Evolutionary conservation across 768 basidiomycete species (phyloP).

Genomic region (Leucogyrophana mollusca): DNA sequence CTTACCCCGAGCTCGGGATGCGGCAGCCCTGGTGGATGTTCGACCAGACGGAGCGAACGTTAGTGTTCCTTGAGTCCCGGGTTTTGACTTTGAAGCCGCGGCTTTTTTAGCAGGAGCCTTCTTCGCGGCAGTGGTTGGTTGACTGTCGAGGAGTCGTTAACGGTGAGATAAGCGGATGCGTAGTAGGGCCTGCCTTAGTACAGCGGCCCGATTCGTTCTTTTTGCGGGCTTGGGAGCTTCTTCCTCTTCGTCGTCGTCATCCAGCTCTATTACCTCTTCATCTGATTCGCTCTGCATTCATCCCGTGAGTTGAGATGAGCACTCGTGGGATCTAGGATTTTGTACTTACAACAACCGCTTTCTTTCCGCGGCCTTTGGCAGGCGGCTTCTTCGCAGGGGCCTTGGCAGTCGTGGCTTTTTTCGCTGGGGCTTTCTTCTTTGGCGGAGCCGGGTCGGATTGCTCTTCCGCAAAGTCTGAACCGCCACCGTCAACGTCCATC

Average conservation of each 20-base stretch:
- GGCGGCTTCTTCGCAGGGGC: conserved; percentile 40
- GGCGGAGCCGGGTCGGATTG: conserved; percentile 37
- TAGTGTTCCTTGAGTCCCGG: conserved; percentile 48
- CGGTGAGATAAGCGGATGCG: conserved; percentile 19
- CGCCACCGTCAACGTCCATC: conserved; percentile 66
- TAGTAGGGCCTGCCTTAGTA: conserved; percentile 52
- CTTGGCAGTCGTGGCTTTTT: conserved; percentile 24
- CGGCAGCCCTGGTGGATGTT: conserved; percentile 61
- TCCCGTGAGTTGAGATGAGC: conserved; percentile 2
- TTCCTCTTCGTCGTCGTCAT: conserved; percentile 52
- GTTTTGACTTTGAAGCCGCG: conserved; percentile 32
- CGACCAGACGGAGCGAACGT: conserved; percentile 63
- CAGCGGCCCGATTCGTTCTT: conserved; percentile 61
- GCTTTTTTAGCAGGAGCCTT: conserved; percentile 54
- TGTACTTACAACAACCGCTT: conserved; percentile 36
- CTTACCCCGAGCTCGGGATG: conserved; percentile 63
- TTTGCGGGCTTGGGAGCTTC: conserved; percentile 45
- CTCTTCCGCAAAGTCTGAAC: conserved; percentile 49
- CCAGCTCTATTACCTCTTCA: conserved; percentile 53
- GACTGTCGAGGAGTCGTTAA: conserved; percentile 19
- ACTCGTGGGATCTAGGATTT: not conserved
- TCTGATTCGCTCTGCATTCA: conserved; percentile 43
- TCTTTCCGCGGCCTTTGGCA: conserved; percentile 54
- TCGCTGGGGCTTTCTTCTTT: conserved; percentile 42
- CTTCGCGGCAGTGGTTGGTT: conserved; percentile 36